Evolutionary conservation across 2,329 filamentous ascomycete genomes (phyloP), one percentile per base, ranked within the genome.

Genomic region (Colletotrichum noveboracense): DNA sequence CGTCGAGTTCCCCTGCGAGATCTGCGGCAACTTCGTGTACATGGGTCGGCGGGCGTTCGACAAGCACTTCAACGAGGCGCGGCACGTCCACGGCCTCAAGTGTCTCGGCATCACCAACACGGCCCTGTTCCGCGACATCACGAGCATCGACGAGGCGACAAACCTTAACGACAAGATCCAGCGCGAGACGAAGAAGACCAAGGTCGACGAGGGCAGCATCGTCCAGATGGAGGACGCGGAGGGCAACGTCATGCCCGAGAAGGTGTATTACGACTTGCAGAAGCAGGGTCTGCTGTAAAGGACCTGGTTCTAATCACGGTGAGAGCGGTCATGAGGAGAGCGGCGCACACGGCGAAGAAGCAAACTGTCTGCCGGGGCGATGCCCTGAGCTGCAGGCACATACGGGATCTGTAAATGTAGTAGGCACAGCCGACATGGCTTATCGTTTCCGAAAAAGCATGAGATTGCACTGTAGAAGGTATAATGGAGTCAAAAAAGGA

Each of bases 141-240:
- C 94, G 0, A 92, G 91, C 66, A 99, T 99, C 71, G 93, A 97
- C 32, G 95, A 99, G 84, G 97, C 97, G 2, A 86, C 96, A 81
- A 92, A 92, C 78, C 88, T 99, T 62, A 98, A 96, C 96, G 95
- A 96, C 76, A 98, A 98, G 89, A 94, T 99, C 28, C 94, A 97
- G 83, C 89, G 92, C 73, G 96, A 98, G 79, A 94, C 94, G 85
- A 95, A 94, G 89, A 93, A 92, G 84, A 92, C 92, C 78, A 94
- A 93, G 83, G 89, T 93, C 1, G 92, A 93, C 77, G 94, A 94
- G 60, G 95, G 96, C 52, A 95, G 94, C 76, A 91, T 99, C 12
- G 95, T 98, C 66, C 96, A 99, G 88, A 99, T 99, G 97, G 97
- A 99, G 88, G 97, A 99, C 84, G 94, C 92, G 0, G 95, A 98